phyloP scores from a whole-genome alignment of 495 filamentous ascomycete species.

The Neurospora pannonica region DNA sequence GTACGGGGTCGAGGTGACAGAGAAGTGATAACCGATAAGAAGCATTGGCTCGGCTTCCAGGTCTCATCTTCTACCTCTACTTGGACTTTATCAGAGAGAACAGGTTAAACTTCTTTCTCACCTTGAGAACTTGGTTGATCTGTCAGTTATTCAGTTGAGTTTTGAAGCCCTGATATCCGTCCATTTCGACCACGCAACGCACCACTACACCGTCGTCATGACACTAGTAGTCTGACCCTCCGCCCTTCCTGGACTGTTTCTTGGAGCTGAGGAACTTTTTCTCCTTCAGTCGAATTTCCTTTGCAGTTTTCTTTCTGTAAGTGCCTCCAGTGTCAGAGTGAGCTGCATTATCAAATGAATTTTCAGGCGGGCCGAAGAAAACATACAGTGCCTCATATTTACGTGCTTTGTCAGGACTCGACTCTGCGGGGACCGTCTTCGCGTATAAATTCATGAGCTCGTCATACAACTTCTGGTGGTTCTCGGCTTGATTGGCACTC shows the following conservation, averaged over 20 bases:
- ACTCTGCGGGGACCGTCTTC: slow-evolving; percentile 28
- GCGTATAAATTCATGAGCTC: slow-evolving; percentile 56
- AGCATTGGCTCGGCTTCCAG: neutral
- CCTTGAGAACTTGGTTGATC: neutral
- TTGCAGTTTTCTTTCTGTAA: slow-evolving; percentile 59
- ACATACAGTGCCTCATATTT: slow-evolving; percentile 34
- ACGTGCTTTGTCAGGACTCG: slow-evolving; percentile 26
- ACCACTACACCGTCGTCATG: neutral
- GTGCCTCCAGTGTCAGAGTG: slow-evolving; percentile 1
- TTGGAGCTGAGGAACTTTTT: slow-evolving; percentile 78
- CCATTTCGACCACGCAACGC: too few species aligned
- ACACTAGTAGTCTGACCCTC: slow-evolving; percentile 4
- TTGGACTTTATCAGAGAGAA: neutral
- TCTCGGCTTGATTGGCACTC: slow-evolving; percentile 36
- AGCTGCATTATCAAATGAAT: neutral
- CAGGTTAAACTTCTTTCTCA: neutral
- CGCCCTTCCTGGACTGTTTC: slow-evolving; percentile 58
- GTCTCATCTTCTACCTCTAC: neutral
- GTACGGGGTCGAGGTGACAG: neutral
- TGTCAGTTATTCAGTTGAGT: neutral
- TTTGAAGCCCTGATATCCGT: neutral
- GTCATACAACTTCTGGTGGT: slow-evolving; percentile 31
- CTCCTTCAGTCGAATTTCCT: slow-evolving; percentile 54
- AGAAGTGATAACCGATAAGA: neutral
- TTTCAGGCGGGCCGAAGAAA: neutral